These are phyloP conservation scores for Neonectria magnoliae DNA, from an alignment of 2,329 filamentous ascomycete species.

Conservation along the genomic window DNA sequence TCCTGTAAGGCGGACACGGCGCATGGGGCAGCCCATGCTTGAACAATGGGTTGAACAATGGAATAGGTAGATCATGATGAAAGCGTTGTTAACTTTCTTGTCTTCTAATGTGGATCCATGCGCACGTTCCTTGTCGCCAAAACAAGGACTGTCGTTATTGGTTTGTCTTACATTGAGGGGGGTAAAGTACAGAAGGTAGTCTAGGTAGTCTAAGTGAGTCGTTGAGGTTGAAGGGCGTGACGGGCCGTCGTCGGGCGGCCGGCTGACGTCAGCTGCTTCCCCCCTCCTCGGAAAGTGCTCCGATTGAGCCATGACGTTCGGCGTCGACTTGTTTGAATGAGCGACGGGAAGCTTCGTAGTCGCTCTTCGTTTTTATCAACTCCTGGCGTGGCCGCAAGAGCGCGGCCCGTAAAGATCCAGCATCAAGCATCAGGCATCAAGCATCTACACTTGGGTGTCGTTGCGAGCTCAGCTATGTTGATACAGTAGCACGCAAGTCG, in stretches of 20 bases:
- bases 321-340: not conserved
- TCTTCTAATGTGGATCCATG: not conserved
- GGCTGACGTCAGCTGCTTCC: constrained; percentile 1
- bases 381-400: constrained; percentile 16
- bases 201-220: not conserved
- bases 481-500: constrained; percentile 6
- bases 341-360: not conserved
- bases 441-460: constrained; percentile 1
- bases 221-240: not conserved
- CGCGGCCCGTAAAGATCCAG: constrained; percentile 5
- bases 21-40: not conserved
- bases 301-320: constrained; percentile 3
- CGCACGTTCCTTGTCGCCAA: not conserved
- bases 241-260: not conserved
- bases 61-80: not conserved
- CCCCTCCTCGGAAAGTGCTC: not conserved
- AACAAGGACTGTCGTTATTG: too few relatives aligned
- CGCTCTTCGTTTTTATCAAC: constrained; percentile 12
- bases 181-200: not conserved
- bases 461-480: constrained; percentile 10
- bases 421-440: not conserved
- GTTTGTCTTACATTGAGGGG: too few relatives aligned
- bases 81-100: not conserved
- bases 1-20: not conserved
- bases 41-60: not conserved